Percentiles rank a stretch among this genome's conserved stretches.
Evolutionary conservation across 345 rosid species (phyloP).

Genomic region (Boechera stricta): DNA sequence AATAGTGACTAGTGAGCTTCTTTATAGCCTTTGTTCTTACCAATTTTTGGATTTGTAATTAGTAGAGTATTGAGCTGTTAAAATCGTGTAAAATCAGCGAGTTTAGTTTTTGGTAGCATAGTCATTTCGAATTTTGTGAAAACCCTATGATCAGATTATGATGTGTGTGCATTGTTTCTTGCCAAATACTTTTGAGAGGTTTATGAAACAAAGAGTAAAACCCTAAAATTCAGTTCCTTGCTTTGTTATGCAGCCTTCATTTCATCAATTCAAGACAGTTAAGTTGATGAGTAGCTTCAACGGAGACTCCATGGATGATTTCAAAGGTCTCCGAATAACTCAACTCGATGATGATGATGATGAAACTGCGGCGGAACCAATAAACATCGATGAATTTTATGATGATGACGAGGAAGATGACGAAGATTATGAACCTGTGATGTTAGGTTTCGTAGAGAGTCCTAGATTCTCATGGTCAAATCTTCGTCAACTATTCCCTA

Average conservation of each 20-base stretch:
- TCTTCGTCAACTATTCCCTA: slow-evolving; percentile 80
- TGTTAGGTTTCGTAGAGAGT: slow-evolving; percentile 74
- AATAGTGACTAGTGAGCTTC: neutral
- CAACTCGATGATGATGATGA: slow-evolving; percentile 57
- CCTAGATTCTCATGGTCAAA: slow-evolving; percentile 64
- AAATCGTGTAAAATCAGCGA: neutral
- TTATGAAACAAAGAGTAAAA: slow-evolving; percentile 30
- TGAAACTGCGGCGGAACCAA: slow-evolving; percentile 36
- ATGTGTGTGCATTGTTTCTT: neutral
- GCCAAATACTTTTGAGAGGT: slow-evolving; percentile 16
- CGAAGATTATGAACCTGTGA: slow-evolving; percentile 62
- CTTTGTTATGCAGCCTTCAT: slow-evolving; percentile 16
- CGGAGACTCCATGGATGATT: slow-evolving; percentile 54
- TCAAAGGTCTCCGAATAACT: slow-evolving; percentile 66
- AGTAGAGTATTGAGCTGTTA: neutral
- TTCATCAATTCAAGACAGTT: neutral
- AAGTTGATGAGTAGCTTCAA: slow-evolving; percentile 37
- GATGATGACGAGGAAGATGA: slow-evolving; percentile 65
- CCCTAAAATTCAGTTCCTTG: slow-evolving; percentile 7
- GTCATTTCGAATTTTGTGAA: neutral
- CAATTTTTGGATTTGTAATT: neutral
- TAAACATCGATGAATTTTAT: slow-evolving; percentile 49
- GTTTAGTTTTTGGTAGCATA: neutral
- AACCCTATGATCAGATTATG: neutral
- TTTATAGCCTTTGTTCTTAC: neutral